Evolutionary conservation across 2,329 filamentous ascomycete species (phyloP).

Genomic region (Diaporthe citri): DNA sequence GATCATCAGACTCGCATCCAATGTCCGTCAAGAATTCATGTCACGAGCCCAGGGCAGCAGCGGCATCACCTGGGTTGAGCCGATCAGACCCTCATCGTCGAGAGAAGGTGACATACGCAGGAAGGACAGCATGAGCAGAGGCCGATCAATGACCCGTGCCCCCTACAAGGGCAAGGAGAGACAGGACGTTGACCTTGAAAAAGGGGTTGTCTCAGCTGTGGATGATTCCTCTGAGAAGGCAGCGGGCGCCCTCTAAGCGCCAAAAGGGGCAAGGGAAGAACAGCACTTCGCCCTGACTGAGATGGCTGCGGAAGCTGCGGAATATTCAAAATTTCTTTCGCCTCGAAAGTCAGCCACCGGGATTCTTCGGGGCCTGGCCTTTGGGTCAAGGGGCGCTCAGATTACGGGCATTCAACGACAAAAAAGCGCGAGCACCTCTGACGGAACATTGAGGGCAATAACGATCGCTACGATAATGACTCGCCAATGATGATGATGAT

Average conservation of each 20-base stretch:
- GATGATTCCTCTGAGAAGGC: not conserved
- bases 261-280: not conserved
- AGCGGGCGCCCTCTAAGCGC: not conserved
- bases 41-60: not conserved
- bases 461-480: slow-evolving; percentile 44
- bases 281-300: not conserved
- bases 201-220: not conserved
- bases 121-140: slow-evolving; percentile 22
- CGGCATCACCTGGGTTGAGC: slow-evolving; percentile 37
- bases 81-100: not conserved
- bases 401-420: not conserved
- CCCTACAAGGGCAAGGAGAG: slow-evolving; percentile 42
- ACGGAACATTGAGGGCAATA: slow-evolving; percentile 42
- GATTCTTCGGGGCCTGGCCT: not conserved
- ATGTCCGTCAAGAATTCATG: slow-evolving; percentile 26
- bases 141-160: slow-evolving; percentile 27
- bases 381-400: not conserved
- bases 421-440: not conserved
- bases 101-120: slow-evolving; percentile 15
- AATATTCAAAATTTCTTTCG: not conserved
- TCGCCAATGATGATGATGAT: slow-evolving; percentile 17
- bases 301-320: slow-evolving; percentile 10
- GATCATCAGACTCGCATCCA: slow-evolving; percentile 35
- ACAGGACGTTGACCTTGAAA: slow-evolving; percentile 35
- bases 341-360: not conserved